Percentiles rank a stretch among this genome's conserved stretches.
These are phyloP conservation scores for Iris macrosiphon DNA, from an alignment of 106 monocot genomes.

Conservation along the genomic window DNA sequence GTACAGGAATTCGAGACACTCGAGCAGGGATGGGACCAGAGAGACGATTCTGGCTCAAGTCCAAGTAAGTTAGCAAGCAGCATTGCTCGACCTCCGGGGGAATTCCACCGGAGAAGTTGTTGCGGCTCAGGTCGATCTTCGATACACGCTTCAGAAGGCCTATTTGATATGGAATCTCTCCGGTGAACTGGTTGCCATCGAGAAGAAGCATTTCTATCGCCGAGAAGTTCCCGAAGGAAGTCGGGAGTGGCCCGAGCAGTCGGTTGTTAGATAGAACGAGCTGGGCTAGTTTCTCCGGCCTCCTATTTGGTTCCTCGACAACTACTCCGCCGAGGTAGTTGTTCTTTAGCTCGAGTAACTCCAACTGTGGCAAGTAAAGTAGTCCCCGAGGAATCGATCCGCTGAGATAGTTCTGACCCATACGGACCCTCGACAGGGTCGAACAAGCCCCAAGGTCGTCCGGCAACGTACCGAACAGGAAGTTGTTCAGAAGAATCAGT, in stretches of 20 bases:
- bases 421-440: slow-evolving; percentile 30
- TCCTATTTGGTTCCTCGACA: slow-evolving; percentile 11
- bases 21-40: slow-evolving; percentile 17
- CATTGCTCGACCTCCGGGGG: slow-evolving; percentile 26
- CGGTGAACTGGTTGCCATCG: slow-evolving; percentile 31
- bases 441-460: slow-evolving; percentile 30
- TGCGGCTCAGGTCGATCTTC: slow-evolving; percentile 43
- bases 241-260: slow-evolving; percentile 28
- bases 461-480: slow-evolving; percentile 55
- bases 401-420: slow-evolving; percentile 46
- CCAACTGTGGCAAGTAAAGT: slow-evolving; percentile 37
- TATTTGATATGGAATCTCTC: slow-evolving; percentile 24
- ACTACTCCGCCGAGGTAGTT: slow-evolving; percentile 38
- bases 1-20: slow-evolving; percentile 26
- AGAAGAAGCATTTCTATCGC: slow-evolving; percentile 33
- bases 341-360: slow-evolving; percentile 41
- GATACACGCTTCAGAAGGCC: slow-evolving; percentile 23
- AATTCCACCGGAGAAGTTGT: slow-evolving; percentile 35
- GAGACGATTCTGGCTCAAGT: slow-evolving; percentile 39
- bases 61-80: slow-evolving; percentile 29
- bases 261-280: slow-evolving; percentile 44
- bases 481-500: slow-evolving; percentile 53
- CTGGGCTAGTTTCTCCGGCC: slow-evolving; percentile 28
- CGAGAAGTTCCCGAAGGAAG: slow-evolving; percentile 33
- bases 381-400: slow-evolving; percentile 38